These are phyloP conservation scores for Gaeumannomyces tritici DNA, from an alignment of 2,329 filamentous ascomycete species.

Conservation along the genomic window DNA sequence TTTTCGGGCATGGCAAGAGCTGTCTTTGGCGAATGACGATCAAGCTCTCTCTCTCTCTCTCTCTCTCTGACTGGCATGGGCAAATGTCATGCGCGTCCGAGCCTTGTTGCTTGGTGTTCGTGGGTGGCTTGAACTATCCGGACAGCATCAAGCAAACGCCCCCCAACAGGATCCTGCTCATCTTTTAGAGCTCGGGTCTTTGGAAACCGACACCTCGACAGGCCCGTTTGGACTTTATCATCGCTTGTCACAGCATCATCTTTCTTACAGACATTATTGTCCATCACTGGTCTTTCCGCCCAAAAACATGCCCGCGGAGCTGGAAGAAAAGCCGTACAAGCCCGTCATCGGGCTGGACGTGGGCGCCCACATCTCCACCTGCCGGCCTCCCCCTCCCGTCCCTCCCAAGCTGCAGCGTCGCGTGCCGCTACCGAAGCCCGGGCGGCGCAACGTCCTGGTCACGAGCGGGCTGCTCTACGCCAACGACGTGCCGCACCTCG, in stretches of 20 bases:
- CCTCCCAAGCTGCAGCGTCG: too few relatives aligned
- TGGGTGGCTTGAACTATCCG: too few relatives aligned
- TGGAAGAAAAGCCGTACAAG: not conserved
- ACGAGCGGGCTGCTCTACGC: constrained; percentile 46
- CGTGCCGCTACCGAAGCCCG: constrained; percentile 14
- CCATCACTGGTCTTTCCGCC: too few relatives aligned
- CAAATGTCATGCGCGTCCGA: not conserved
- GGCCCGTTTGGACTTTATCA: not conserved
- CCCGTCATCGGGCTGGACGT: too few relatives aligned
- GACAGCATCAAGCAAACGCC: not conserved
- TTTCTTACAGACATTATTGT: not conserved
- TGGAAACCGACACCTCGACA: not conserved
- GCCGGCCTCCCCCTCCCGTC: too few relatives aligned
- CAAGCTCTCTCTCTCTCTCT: too few relatives aligned
- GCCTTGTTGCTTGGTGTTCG: too few relatives aligned
- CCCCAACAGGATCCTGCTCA: not conserved
- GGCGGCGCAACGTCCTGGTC: constrained; percentile 36
- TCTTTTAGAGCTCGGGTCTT: not conserved
- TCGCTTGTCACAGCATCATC: not conserved
- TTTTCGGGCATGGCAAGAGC: not conserved
- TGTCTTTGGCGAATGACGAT: not conserved
- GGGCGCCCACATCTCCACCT: too few relatives aligned
- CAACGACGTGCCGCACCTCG: constrained; percentile 45
- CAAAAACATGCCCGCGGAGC: not conserved
- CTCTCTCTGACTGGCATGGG: not conserved